These are phyloP conservation scores for Agaricus sinodeliciosus DNA, from an alignment of 768 basidiomycete genomes.

Conservation along the genomic window DNA sequence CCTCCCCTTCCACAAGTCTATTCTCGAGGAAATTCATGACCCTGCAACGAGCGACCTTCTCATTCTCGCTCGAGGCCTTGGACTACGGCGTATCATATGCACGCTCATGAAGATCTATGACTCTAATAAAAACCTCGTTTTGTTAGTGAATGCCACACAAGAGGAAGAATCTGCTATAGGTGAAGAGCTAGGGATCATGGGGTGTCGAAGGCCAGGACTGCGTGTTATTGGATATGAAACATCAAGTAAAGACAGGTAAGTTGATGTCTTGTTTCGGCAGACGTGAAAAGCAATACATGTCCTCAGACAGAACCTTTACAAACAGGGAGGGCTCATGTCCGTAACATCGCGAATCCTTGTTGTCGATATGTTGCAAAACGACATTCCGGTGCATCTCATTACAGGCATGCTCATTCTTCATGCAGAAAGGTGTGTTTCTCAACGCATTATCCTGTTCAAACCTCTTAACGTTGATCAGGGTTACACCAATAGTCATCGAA, in stretches of 20 bases:
- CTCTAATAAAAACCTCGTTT: constrained; percentile 72
- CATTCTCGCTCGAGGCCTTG: constrained; percentile 85
- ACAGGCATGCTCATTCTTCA: constrained; percentile 88
- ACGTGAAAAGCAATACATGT: not conserved
- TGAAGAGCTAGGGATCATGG: constrained; percentile 89
- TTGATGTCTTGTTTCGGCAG: not conserved
- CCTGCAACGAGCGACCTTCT: constrained; percentile 68
- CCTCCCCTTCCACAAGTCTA: constrained; percentile 62
- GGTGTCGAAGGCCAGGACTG: constrained; percentile 81
- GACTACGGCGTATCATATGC: constrained; percentile 76
- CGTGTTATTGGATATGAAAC: constrained; percentile 81
- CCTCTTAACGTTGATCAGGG: constrained; percentile 36
- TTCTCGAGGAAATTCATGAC: constrained; percentile 66
- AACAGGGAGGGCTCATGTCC: constrained; percentile 81
- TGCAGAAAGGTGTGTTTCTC: constrained; percentile 67
- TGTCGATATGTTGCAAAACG: constrained; percentile 87
- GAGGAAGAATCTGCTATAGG: constrained; percentile 91
- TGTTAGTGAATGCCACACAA: constrained; percentile 76
- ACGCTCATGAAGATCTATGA: constrained; percentile 92
- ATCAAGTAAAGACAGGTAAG: constrained; percentile 68
- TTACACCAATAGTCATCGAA: constrained; percentile 78
- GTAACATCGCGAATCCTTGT: constrained; percentile 93
- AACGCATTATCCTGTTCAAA: not conserved
- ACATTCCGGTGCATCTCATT: constrained; percentile 79
- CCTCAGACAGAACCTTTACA: constrained; percentile 76